A percentile compares a stretch with the other conserved stretches of the same genome.
Conservation (phyloP, 2,329 filamentous ascomycete species). For the Calonectria pauciramosa region DNA sequence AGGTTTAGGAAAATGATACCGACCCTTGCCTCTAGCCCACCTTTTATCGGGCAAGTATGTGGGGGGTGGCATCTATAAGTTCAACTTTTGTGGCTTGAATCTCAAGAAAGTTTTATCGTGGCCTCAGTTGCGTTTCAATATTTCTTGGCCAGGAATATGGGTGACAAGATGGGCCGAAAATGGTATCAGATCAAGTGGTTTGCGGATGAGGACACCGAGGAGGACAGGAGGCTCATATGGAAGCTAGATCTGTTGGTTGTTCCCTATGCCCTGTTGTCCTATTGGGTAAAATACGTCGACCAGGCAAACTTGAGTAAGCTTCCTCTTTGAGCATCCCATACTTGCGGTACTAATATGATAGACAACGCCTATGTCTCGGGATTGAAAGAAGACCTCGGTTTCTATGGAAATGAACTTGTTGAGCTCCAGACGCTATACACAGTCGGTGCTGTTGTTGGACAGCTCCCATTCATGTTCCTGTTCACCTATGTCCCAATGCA, state of each 20-base stretch:
- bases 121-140: neutral
- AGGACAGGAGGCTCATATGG: constrained; percentile 19
- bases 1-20: neutral
- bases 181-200: constrained; percentile 27
- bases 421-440: constrained; percentile 64
- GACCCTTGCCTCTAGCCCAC: neutral
- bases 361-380: constrained; percentile 70
- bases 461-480: constrained; percentile 64
- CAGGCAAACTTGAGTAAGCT: constrained; percentile 22
- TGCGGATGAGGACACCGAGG: constrained; percentile 14
- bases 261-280: constrained; percentile 18
- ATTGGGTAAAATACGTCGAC: constrained; percentile 29
- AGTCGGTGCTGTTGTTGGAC: constrained; percentile 61
- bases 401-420: constrained; percentile 66
- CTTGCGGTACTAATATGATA: constrained; percentile 32
- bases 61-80: neutral
- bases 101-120: neutral
- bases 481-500: constrained; percentile 61
- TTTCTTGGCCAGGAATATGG: neutral
- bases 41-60: neutral
- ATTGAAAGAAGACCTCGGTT: constrained; percentile 63
- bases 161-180: neutral
- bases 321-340: neutral
- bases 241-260: constrained; percentile 24
- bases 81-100: neutral